Evolutionary conservation across 106 monocot genomes (phyloP).

Genomic region (Xerophyta viscosa): DNA sequence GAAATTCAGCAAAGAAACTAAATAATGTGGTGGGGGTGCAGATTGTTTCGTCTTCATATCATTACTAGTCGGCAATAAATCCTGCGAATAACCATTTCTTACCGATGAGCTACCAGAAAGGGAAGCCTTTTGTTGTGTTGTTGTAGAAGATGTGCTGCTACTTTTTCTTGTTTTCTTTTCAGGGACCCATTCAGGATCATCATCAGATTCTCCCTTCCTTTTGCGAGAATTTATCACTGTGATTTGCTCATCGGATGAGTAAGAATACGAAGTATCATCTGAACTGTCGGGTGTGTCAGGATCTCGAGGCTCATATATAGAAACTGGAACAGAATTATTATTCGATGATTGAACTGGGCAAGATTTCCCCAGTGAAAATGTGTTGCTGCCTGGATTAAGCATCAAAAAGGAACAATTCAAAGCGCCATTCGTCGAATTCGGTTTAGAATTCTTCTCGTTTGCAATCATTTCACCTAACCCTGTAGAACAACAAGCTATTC

Average conservation of each 20-base stretch:
- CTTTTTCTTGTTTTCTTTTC: slow-evolving; percentile 19
- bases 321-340: slow-evolving; percentile 2
- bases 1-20: slow-evolving; percentile 33
- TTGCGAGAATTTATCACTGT: background rate
- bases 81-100: too few relatives aligned
- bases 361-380: slow-evolving; percentile 18
- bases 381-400: slow-evolving; percentile 32
- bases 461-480: background rate
- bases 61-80: too few relatives aligned
- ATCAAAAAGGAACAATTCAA: slow-evolving; percentile 32
- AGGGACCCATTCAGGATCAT: slow-evolving; percentile 42
- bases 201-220: slow-evolving; percentile 11
- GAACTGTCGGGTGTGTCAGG: background rate
- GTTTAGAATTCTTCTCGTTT: background rate
- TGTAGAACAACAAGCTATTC: too few relatives aligned
- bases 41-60: too few relatives aligned
- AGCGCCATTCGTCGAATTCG: background rate
- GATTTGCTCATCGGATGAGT: slow-evolving; percentile 12
- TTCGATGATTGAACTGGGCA: background rate
- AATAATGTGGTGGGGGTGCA: slow-evolving; percentile 34
- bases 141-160: slow-evolving; percentile 1
- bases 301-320: background rate
- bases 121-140: slow-evolving; percentile 1
- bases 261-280: slow-evolving; percentile 1
- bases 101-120: background rate